Base-by-base conservation (phyloP, 495 filamentous ascomycete species). In the Hypoxylon intermedium region DNA sequence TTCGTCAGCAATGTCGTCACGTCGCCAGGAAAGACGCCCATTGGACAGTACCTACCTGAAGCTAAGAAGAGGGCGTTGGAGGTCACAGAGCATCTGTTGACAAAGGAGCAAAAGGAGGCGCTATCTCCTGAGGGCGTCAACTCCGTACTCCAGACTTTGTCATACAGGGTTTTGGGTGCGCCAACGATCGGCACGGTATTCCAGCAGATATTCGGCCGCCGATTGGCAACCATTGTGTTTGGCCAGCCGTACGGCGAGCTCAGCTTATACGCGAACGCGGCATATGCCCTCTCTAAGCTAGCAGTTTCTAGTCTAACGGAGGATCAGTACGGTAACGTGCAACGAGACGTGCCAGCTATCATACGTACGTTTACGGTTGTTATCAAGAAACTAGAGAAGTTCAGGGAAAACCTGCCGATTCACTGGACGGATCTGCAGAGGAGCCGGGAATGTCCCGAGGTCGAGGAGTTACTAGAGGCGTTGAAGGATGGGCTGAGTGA, bases 241-340 rank as follows among this genome's bases (percentile, higher is more conserved):
- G 91, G 90, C 24, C 67, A 77, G 5, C 91, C 91, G 0, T 83
- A 86, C 53, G 85, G 86, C 12, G 83, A 86, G 65, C 70, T 86
- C 1, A 82, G 79, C 48, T 69, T 84, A 15, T 86, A 92, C 57
- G 68, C 89, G 45, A 85, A 92, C 67, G 89, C 91, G 6, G 82
- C 87, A 28, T 83, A 86, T 53, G 84, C 87, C 0, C 74, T 98
- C 33, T 82, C 84, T 7, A 77, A 75, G 31, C 80, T 99, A 5
- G 82, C 88, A 12, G 79, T 88, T n/a, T 79, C 80, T 34, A 91
- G 87, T 71, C 74, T 97, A 24, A 75, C 76, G 7, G 94, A 99
- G 74, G 94, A 99, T 71, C 78, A 78, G n/a, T 95, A 85, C 64
- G 94, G 94, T 20, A 87, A 89, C 63, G 94, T 96, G 34, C 86